Evolutionary conservation across 2,329 filamentous ascomycete genomes (phyloP).

Genomic region (Colletotrichum graminicola): DNA sequence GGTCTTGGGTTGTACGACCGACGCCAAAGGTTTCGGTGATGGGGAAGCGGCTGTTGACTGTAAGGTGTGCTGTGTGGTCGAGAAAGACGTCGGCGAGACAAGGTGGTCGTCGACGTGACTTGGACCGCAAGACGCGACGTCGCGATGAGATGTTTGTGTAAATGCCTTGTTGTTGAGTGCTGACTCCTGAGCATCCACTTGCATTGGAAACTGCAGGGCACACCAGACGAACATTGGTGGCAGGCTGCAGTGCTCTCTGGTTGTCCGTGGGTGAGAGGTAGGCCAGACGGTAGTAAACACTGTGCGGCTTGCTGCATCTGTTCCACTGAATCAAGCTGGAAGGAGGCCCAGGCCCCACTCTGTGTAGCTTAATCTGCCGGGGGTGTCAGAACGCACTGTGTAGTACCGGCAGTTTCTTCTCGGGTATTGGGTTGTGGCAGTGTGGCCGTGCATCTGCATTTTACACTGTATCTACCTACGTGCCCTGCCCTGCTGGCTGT

Average conservation of each 20-base stretch:
- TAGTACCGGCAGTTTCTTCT: constrained; percentile 6
- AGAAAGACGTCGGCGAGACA: not conserved
- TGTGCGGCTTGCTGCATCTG: constrained; percentile 33
- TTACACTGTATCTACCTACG: not conserved
- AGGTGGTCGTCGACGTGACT: not conserved
- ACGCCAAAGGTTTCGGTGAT: not conserved
- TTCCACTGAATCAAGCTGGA: constrained; percentile 29
- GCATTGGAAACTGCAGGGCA: constrained; percentile 23
- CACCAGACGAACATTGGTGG: constrained; percentile 9
- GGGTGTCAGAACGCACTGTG: constrained; percentile 27
- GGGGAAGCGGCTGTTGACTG: constrained; percentile 5
- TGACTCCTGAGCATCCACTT: constrained; percentile 14
- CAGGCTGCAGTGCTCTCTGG: constrained; percentile 10
- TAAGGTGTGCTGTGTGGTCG: not conserved
- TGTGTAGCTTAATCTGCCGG: constrained; percentile 36
- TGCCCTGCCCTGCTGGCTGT: constrained; percentile 7
- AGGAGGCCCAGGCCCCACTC: constrained; percentile 7
- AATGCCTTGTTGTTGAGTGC: constrained; percentile 6
- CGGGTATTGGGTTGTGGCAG: not conserved
- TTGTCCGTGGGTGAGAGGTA: not conserved
- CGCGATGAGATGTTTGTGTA: constrained; percentile 5
- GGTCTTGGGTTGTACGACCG: not conserved
- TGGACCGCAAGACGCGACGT: not conserved
- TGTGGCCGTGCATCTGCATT: not conserved
- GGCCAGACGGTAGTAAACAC: constrained; percentile 16